Evolutionary conservation across 1,284 basidiomycete genomes (phyloP).

Genomic region (Leccinum solheimii): DNA sequence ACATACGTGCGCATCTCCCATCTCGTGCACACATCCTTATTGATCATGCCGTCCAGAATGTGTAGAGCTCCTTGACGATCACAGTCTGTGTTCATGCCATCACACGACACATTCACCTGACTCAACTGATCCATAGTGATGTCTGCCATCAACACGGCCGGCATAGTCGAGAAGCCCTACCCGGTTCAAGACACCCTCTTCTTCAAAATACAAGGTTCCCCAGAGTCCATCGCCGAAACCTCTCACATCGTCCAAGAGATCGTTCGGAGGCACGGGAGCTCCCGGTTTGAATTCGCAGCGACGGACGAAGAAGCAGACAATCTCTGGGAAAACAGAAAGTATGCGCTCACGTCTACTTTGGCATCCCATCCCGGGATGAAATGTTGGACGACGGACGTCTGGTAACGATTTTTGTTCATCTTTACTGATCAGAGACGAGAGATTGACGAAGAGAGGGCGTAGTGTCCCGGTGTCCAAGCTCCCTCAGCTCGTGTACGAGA

Average conservation of each 20-base stretch:
- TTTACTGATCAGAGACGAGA: background rate
- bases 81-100: constrained; percentile 43
- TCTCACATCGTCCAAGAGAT: constrained; percentile 61
- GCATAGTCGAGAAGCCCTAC: constrained; percentile 59
- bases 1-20: constrained; percentile 48
- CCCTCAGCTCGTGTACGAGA: constrained; percentile 69
- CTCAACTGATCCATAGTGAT: constrained; percentile 53
- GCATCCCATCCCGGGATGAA: constrained; percentile 61
- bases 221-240: constrained; percentile 60
- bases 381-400: constrained; percentile 89
- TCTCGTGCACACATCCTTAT: constrained; percentile 8
- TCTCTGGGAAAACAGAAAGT: constrained; percentile 88
- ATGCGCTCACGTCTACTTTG: constrained; percentile 76
- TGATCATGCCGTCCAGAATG: constrained; percentile 56
- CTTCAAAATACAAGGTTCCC: constrained; percentile 86
- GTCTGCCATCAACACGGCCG: constrained; percentile 71
- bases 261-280: constrained; percentile 66
- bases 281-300: constrained; percentile 72
- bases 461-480: constrained; percentile 81
- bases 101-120: background rate
- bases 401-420: constrained; percentile 43
- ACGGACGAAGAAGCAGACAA: constrained; percentile 77
- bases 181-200: constrained; percentile 80
- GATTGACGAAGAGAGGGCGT: background rate
- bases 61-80: constrained; percentile 77